phyloP scores from a whole-genome alignment of 805 yeast species.

The Candida nonsorbophila region DNA sequence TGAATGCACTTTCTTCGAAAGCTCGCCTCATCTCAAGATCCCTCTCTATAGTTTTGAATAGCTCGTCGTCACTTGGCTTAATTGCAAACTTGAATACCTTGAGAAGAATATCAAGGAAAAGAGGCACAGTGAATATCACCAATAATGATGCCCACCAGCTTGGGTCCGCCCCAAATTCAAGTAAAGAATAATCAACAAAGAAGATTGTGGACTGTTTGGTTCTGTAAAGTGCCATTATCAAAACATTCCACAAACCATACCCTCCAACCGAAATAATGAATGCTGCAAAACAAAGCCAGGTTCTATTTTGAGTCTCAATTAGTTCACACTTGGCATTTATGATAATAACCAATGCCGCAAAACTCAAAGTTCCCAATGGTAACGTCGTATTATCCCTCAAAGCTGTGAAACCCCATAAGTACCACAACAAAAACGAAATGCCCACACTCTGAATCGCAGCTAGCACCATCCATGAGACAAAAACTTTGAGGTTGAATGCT shows the following conservation, averaged over 20 bases:
- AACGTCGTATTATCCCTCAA: constrained; percentile 69
- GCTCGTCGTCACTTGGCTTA: constrained; percentile 69
- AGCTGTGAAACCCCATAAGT: constrained; percentile 68
- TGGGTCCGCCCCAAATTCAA: constrained; percentile 73
- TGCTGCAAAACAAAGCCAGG: constrained; percentile 62
- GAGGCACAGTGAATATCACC: constrained; percentile 50
- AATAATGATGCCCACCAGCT: constrained; percentile 83
- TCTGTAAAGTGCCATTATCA: constrained; percentile 66
- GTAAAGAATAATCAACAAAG: constrained; percentile 66
- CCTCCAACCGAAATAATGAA: constrained; percentile 73
- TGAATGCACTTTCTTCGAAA: constrained; percentile 68
- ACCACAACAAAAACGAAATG: constrained; percentile 60
- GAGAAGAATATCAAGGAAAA: constrained; percentile 60
- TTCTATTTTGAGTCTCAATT: constrained; percentile 73
- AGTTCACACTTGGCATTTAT: constrained; percentile 77
- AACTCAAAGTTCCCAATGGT: constrained; percentile 75
- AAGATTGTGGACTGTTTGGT: constrained; percentile 52
- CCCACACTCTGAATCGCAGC: constrained; percentile 72
- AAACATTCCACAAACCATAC: constrained; percentile 77
- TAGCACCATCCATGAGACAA: constrained; percentile 70
- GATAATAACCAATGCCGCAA: constrained; percentile 64
- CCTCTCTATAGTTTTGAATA: constrained; percentile 73
- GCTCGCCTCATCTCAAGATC: constrained; percentile 58
- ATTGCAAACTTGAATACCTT: constrained; percentile 53
- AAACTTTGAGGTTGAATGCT: constrained; percentile 66